Base-by-base conservation (phyloP, 805 yeast species). In the Metschnikowia hibisci region DNA sequence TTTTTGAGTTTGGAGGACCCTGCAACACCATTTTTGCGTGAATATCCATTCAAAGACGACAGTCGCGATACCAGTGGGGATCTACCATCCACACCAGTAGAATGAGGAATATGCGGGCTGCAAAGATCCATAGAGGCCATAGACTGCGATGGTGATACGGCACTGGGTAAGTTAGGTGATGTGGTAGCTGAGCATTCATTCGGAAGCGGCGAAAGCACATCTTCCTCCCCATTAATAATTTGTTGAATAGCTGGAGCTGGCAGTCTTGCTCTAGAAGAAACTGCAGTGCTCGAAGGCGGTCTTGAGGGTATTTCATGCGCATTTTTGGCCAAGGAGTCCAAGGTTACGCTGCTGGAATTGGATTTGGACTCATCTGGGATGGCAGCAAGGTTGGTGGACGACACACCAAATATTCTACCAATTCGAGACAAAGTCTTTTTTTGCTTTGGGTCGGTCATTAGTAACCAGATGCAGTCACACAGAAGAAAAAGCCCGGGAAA, bases 341-440 rank as follows among this genome's bases (percentile, higher is more conserved):
- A 34, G 10, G 44, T 36, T 9, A 34, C 39, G 25, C 38, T 44
- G 13, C 32, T 15, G 11, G 38, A 25, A 4, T 44, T 13, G 3
- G 45, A 10, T 31, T 47, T 47, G 25, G 42, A 29, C 25, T 44
- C 47, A 20, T 43, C 41, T 6, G 46, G 39, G 22, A 38, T 31
- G 33, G 35, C 49, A 8, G 52, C 20, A 25, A 50, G 46, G 39
- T 53, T 53, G 13, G 60, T 44, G 23, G 53, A 47, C 50, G 55
- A 57, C 15, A 54, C 57, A 15, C 62, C 62, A 40, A 59, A 58
- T 27, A 59, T 53, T 43, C 58, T 54, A 16, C 62, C 62, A 25
- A 58, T 46, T 43, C 56, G 52, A 39, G 55, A 43, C 43, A 57
- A 50, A 27, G 59, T 56, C 43, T 50, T 53, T 39, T 56, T 57